These are phyloP conservation scores for Yamadazyma scolyti DNA, from an alignment of 805 yeast genomes.

Conservation along the genomic window DNA sequence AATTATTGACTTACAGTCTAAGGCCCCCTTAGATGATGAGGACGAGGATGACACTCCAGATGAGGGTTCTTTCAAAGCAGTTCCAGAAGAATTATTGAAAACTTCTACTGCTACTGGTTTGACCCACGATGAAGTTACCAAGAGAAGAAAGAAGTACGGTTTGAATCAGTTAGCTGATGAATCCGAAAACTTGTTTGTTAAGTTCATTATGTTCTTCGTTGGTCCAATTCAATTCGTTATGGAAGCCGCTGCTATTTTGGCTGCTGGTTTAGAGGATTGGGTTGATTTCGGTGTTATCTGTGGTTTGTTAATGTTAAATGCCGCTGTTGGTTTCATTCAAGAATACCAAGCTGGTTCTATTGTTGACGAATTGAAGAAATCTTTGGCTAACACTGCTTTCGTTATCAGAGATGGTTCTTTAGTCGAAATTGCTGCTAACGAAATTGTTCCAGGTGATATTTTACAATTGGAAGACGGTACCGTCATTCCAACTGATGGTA, in stretches of 20 bases:
- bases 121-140: constrained; percentile 68
- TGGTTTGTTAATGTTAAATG: constrained; percentile 82
- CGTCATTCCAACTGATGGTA: constrained; percentile 91
- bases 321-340: constrained; percentile 93
- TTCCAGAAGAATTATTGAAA: constrained; percentile 81
- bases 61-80: constrained; percentile 52
- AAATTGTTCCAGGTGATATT: constrained; percentile 94
- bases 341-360: constrained; percentile 98
- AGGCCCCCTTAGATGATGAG: constrained; percentile 49
- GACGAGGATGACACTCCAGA: constrained; percentile 46
- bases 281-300: constrained; percentile 97
- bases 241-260: constrained; percentile 95
- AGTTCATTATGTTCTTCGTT: constrained; percentile 82
- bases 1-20: constrained; percentile 75
- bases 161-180: constrained; percentile 89
- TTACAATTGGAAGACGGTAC: constrained; percentile 90
- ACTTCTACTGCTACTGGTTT: constrained; percentile 81
- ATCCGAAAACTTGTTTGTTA: constrained; percentile 70
- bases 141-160: constrained; percentile 89
- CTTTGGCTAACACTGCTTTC: constrained; percentile 84
- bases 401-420: constrained; percentile 80
- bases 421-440: constrained; percentile 73
- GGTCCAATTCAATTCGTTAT: constrained; percentile 97
- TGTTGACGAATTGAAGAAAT: constrained; percentile 94
- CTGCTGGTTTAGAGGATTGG: constrained; percentile 97